phyloP scores from a whole-genome alignment of 192 early-diverging fungal genomes.

The Chytriomyces confervae region DNA sequence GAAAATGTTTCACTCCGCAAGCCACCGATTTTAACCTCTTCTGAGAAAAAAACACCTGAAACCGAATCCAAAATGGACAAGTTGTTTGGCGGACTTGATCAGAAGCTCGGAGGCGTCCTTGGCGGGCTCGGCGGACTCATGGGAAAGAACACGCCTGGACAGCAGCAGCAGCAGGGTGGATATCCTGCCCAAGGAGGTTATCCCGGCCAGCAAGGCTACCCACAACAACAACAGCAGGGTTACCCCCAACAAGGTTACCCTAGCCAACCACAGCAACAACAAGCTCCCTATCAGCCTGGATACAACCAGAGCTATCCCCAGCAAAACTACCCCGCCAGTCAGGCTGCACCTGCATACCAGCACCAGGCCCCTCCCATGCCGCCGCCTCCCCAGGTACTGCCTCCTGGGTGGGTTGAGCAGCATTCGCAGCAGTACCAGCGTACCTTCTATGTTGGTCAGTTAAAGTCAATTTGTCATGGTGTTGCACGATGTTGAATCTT shows the following conservation, averaged over 20 bases:
- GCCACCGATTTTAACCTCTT: no score
- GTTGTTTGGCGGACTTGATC: not conserved
- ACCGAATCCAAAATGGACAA: no score
- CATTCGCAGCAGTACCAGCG: constrained; percentile 32
- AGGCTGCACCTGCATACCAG: not conserved
- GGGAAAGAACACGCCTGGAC: no score
- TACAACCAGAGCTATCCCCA: constrained; percentile 15
- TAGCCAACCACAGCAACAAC: not conserved
- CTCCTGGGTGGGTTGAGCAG: constrained; percentile 47
- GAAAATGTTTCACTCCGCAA: no score
- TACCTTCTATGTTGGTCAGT: constrained; percentile 45
- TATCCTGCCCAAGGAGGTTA: constrained; percentile 1
- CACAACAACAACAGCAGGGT: not conserved
- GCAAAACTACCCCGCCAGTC: not conserved
- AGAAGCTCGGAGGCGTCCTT: constrained; percentile 4
- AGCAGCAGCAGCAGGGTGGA: not conserved
- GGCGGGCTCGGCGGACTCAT: not conserved
- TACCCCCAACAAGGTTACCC: not conserved
- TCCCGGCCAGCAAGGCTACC: not conserved
- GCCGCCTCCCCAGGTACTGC: constrained; percentile 12
- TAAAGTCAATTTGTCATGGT: not conserved
- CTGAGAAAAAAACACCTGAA: no score
- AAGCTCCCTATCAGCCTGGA: not conserved
- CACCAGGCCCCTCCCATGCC: not conserved
- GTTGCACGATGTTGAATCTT: not conserved